Evolutionary conservation across 2,329 filamentous ascomycete genomes (phyloP), one percentile per base, ranked within the genome.

Genomic region (Raffaelea arxii): DNA sequence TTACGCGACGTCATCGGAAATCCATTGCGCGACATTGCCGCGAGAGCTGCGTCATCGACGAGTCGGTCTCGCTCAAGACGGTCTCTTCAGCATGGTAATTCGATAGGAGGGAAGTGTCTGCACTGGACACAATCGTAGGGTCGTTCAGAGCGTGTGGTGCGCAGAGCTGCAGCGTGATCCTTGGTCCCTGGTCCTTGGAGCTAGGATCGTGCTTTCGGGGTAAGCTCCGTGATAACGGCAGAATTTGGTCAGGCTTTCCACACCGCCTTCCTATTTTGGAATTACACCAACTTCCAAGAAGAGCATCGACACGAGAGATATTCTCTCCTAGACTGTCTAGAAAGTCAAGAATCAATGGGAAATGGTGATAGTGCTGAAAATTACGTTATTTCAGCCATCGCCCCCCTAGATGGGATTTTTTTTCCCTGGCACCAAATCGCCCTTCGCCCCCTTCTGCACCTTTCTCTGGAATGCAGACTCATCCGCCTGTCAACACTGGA

Each of bases 1-100:
- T 64, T 72, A 52, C 70, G 71, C 50, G 69, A 60, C 54, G 65
- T 65, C 53, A 67, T 62, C 48, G 67, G 61, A 32, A 63, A 57
- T 45, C 61, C 65, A 65, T 69, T 62, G 58, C 66, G 68, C 54
- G 65, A 64, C 66, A 69, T 68, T 53, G 55, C 39, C 53, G 49
- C 14, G 11, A 46, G 24, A 19, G 27, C 32, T 9, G 32, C 7
- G 32, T n/a, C n/a, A n/a, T n/a, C n/a, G n/a, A n/a, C n/a, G n/a
- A n/a, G n/a, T n/a, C n/a, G 35, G n/a, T 19, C 30, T 35, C 24
- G 37, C 41, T 10, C 27, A 12, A 18, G 10, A 35, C 11, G 41
- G 19, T 30, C 43, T 48, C 48, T 46, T 50, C 38, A 43, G 48
- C 32, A 36, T n/a, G n/a, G n/a, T n/a, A n/a, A n/a, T n/a, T n/a